Percentiles rank a stretch among this genome's conserved stretches.
Evolutionary conservation across 2,329 filamentous ascomycete species (phyloP).

Genomic region (Xylaria arbuscula): DNA sequence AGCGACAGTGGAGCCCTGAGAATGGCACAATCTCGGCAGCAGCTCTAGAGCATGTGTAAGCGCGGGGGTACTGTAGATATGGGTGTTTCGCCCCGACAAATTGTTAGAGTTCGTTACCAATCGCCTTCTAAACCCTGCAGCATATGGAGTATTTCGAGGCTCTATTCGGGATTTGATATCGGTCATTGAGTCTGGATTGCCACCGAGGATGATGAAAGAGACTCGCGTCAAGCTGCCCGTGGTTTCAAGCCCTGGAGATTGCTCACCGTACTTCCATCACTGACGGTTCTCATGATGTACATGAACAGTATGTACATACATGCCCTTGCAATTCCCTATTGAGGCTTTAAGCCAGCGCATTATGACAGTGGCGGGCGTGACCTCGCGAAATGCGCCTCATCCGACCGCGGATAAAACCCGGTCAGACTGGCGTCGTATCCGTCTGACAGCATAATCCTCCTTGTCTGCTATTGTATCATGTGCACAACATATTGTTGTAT

Average conservation of each 20-base stretch:
- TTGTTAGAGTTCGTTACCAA: background rate
- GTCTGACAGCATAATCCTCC: slow-evolving; percentile 29
- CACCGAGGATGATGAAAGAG: slow-evolving; percentile 1
- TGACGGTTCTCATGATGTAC: background rate
- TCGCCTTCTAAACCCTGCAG: slow-evolving; percentile 21
- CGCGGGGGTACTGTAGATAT: background rate
- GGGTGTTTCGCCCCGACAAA: slow-evolving; percentile 5
- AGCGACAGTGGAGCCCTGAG: slow-evolving; percentile 14
- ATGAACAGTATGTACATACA: background rate
- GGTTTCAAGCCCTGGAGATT: slow-evolving; percentile 15
- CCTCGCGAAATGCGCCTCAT: slow-evolving; percentile 19
- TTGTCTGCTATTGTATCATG: slow-evolving; percentile 18
- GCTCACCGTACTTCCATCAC: slow-evolving; percentile 12
- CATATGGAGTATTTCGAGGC: slow-evolving; percentile 1
- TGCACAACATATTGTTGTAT: slow-evolving; percentile 5
- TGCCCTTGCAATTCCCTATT: background rate
- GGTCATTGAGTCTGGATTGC: background rate
- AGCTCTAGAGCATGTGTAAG: slow-evolving; percentile 8
- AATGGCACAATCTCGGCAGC: slow-evolving; percentile 32
- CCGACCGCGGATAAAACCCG: slow-evolving; percentile 34
- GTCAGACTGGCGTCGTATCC: slow-evolving; percentile 35
- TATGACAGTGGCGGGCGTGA: background rate
- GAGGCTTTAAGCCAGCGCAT: background rate
- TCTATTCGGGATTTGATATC: background rate
- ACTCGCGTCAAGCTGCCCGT: slow-evolving; percentile 9